Base-by-base conservation (phyloP, 306 rosid genomes). In the Styphnolobium japonicum region DNA sequence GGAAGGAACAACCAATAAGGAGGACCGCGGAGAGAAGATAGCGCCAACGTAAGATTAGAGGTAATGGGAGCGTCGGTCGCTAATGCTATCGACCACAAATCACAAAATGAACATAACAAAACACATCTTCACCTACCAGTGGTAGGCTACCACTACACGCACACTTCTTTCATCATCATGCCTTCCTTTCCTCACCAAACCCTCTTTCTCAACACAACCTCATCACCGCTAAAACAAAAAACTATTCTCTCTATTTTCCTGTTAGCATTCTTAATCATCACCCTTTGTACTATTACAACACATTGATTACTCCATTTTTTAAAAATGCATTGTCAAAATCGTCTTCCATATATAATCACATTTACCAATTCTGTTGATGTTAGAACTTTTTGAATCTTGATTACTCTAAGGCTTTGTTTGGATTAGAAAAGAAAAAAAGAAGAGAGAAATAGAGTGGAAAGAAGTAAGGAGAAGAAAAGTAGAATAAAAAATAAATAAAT, bases 121-220 rank as follows among this genome's bases (percentile, higher is more conserved):
- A 42, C 77, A 71, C 67, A 75, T 43, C 55, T 73, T 37, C 76
- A 86, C 89, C 92, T 86, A 88, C n/a, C n/a, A n/a, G n/a, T n/a
- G n/a, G n/a, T n/a, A n/a, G n/a, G n/a, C n/a, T n/a, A n/a, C 89
- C 74, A 48, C 55, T 0, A 4, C 22, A 39, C 68, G 15, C 70
- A 14, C 88, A 71, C 67, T 34, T 56, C 67, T 10, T 55, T 37
- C 56, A 7, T 31, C 81, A 49, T 23, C 55, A 14, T 16, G 34
- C 12, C 33, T 18, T 57, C 25, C 73, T 37, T 61, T 22, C 75
- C 82, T 57, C 81, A 84, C 88, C 88, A 84, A 88, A 72, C 85
- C 74, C 77, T 67, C 76, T 65, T 19, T 60, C 46, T 67, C 69
- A 4, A 8, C 16, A 48, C 55, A 16, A 21, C 55, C 55, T 48